phyloP scores from a whole-genome alignment of 805 yeast genomes.

The Phaffomyces antillensis region DNA sequence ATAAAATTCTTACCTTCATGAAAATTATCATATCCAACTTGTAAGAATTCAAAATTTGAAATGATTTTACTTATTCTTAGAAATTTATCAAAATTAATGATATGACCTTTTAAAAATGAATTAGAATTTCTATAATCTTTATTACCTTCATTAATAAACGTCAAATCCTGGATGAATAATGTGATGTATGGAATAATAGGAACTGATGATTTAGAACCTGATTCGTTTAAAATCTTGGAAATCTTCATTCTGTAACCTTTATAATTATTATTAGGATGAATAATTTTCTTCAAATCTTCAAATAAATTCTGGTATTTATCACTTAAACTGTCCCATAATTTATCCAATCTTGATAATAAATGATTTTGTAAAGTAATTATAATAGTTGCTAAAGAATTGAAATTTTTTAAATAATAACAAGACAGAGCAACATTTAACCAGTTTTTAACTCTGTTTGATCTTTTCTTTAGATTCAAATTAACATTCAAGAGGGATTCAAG shows the following conservation, averaged over 20 bases:
- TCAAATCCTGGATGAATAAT: conserved; percentile 68
- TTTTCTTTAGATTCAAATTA: conserved; percentile 35
- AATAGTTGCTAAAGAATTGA: conserved; percentile 73
- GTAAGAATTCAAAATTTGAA: conserved; percentile 61
- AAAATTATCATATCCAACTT: conserved; percentile 43
- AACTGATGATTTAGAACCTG: conserved; percentile 32
- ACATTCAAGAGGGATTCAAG: conserved; percentile 61
- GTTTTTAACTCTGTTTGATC: conserved; percentile 49
- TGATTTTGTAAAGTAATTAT: conserved; percentile 72
- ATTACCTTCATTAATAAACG: conserved; percentile 80
- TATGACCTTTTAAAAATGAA: conserved; percentile 35
- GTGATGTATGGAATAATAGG: conserved; percentile 76
- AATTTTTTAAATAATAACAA: conserved; percentile 65
- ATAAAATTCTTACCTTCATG: conserved; percentile 12
- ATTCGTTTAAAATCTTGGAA: conserved; percentile 41
- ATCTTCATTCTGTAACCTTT: conserved; percentile 59
- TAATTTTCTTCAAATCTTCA: conserved; percentile 56
- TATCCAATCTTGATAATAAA: conserved; percentile 54
- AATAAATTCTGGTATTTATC: conserved; percentile 56
- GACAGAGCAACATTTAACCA: conserved; percentile 75
- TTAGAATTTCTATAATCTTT: conserved; percentile 58
- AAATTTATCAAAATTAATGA: conserved; percentile 71
- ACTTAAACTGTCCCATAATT: conserved; percentile 51
- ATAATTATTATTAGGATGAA: conserved; percentile 72
- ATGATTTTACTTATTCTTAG: conserved; percentile 58